A percentile compares a stretch with the other conserved stretches of the same genome.
These are phyloP conservation scores for Talaromyces sp. DNA, from an alignment of 2,329 filamentous ascomycete genomes.

Conservation along the genomic window DNA sequence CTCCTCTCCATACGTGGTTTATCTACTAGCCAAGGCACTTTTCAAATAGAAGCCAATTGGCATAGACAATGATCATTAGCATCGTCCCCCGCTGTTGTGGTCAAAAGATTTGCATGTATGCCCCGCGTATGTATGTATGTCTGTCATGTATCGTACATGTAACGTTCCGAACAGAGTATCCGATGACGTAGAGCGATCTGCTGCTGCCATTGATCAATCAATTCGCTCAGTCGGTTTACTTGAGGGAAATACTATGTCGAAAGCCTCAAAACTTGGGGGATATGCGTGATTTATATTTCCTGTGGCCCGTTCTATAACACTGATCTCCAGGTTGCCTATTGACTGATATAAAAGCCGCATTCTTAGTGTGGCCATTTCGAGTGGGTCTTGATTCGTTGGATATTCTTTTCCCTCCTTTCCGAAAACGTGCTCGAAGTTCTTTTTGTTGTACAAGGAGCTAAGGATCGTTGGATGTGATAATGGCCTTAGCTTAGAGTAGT, in stretches of 20 bases:
- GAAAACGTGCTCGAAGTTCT: background rate
- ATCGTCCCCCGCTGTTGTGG: background rate
- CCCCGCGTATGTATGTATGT: background rate
- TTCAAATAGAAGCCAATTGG: background rate
- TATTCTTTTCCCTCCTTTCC: background rate
- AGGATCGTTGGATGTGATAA: background rate
- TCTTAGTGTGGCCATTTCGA: background rate
- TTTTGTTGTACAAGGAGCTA: background rate
- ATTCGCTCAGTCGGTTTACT: background rate
- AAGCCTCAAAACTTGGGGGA: background rate
- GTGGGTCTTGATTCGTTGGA: background rate
- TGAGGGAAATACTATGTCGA: background rate
- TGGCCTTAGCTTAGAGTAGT: background rate
- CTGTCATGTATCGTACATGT: background rate
- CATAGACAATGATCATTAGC: background rate
- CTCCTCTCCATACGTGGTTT: background rate
- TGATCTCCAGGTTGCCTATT: background rate
- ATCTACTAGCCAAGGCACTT: background rate
- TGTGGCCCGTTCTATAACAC: background rate
- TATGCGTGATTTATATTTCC: background rate
- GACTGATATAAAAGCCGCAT: background rate
- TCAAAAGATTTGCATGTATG: background rate
- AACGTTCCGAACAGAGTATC: background rate
- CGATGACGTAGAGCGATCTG: conserved; percentile 2
- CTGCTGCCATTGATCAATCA: conserved; percentile 3